These are phyloP conservation scores for Populus hybrid DNA, from an alignment of 441 rosid species.

Conservation along the genomic window DNA sequence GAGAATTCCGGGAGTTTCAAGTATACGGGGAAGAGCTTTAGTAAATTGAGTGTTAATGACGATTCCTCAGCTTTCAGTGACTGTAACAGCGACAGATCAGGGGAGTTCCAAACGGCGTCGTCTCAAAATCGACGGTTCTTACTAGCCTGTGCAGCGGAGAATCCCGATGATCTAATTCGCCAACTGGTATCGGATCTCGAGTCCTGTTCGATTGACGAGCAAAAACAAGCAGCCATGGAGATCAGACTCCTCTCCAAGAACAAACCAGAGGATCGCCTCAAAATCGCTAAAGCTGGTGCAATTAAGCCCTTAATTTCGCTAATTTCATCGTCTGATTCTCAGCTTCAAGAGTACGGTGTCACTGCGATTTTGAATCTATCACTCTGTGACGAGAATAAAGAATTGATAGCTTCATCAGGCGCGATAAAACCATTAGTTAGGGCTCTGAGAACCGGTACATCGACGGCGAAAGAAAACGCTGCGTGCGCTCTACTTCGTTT, in stretches of 20 bases:
- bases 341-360: slow-evolving; percentile 88
- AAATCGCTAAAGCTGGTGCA: slow-evolving; percentile 81
- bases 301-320: slow-evolving; percentile 64
- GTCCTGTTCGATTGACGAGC: slow-evolving; percentile 72
- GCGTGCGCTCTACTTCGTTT: slow-evolving; percentile 83
- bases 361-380: slow-evolving; percentile 84
- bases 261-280: slow-evolving; percentile 74
- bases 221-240: slow-evolving; percentile 96
- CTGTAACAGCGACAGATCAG: slow-evolving; percentile 92
- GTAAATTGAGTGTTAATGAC: slow-evolving; percentile 38
- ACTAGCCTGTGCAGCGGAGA: slow-evolving; percentile 64
- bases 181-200: slow-evolving; percentile 65
- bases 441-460: slow-evolving; percentile 64
- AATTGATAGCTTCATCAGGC: slow-evolving; percentile 60
- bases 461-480: slow-evolving; percentile 87
- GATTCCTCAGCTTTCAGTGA: slow-evolving; percentile 82
- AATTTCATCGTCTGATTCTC: slow-evolving; percentile 60
- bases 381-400: slow-evolving; percentile 90
- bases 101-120: slow-evolving; percentile 63
- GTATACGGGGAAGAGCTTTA: slow-evolving; percentile 45
- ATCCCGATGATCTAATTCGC: slow-evolving; percentile 72
- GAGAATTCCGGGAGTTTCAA: slow-evolving; percentile 33
- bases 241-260: slow-evolving; percentile 84
- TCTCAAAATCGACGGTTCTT: slow-evolving; percentile 58
- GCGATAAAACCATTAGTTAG: slow-evolving; percentile 78